phyloP scores from a whole-genome alignment of 805 yeast species.

The Saccharomycopsis sp. region DNA sequence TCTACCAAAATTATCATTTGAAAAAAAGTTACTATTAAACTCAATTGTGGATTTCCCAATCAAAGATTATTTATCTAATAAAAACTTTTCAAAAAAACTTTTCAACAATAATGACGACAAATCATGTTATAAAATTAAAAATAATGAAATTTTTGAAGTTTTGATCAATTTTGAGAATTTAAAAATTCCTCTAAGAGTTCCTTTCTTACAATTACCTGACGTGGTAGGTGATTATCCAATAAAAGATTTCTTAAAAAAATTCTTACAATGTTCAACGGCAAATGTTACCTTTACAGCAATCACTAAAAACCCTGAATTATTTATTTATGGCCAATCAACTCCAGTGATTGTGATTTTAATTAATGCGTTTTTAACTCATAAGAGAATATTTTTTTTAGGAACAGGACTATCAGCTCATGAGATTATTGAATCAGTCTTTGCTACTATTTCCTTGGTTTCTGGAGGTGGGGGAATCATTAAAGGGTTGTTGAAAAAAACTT shows the following conservation, averaged over 20 bases:
- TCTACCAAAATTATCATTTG: slow-evolving; percentile 8
- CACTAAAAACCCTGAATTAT: slow-evolving; percentile 33
- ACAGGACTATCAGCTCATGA: slow-evolving; percentile 39
- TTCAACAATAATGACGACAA: not conserved
- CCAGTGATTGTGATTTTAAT: slow-evolving; percentile 43
- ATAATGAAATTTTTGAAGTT: slow-evolving; percentile 30
- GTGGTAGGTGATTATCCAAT: slow-evolving; percentile 18
- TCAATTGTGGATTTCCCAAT: slow-evolving; percentile 15
- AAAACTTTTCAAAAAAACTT: not conserved
- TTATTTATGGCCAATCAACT: slow-evolving; percentile 42
- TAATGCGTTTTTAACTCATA: slow-evolving; percentile 43
- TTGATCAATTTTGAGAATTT: slow-evolving; percentile 29
- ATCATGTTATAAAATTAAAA: not conserved
- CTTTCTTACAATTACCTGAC: slow-evolving; percentile 21
- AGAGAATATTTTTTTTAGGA: slow-evolving; percentile 38
- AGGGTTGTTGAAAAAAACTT: slow-evolving; percentile 37
- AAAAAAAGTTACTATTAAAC: slow-evolving; percentile 9
- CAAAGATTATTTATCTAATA: slow-evolving; percentile 6
- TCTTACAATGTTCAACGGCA: not conserved
- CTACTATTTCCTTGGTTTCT: slow-evolving; percentile 38
- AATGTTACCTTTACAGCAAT: no score
- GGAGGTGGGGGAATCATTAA: slow-evolving; percentile 38
- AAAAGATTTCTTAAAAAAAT: slow-evolving; percentile 6
- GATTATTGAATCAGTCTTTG: slow-evolving; percentile 40
- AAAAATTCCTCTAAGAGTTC: slow-evolving; percentile 35